These are phyloP conservation scores for Termitomyces sp. DNA, from an alignment of 768 basidiomycete species.

Conservation along the genomic window DNA sequence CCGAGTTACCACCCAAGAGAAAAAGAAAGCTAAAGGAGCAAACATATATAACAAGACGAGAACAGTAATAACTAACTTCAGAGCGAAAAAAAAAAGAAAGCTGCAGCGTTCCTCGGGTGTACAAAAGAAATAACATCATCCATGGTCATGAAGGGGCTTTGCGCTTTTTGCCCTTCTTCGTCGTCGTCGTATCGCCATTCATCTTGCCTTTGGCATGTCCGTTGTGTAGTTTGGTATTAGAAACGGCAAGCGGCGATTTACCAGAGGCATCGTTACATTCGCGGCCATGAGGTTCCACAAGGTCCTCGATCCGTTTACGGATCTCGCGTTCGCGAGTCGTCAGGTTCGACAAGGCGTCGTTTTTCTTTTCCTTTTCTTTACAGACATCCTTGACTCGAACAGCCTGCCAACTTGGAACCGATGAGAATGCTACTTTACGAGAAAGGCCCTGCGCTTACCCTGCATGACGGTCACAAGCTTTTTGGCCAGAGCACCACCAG, in stretches of 20 bases:
- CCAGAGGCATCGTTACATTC: conserved; percentile 27
- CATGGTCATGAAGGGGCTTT: conserved; percentile 32
- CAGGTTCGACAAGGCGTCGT: conserved; percentile 57
- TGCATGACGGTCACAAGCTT: conserved; percentile 72
- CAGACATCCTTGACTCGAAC: conserved; percentile 66
- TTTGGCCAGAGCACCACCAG: conserved; percentile 79
- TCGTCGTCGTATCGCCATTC: conserved; percentile 39
- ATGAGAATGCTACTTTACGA: neutral
- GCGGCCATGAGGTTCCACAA: conserved; percentile 44
- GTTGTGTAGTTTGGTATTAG: conserved; percentile 37
- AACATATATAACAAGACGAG: conserved; percentile 4
- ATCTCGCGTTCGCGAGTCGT: conserved; percentile 75
- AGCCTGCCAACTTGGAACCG: conserved; percentile 64
- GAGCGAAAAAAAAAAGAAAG: conserved; percentile 4
- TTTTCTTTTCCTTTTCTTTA: conserved; percentile 73
- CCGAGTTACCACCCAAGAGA: conserved; percentile 10
- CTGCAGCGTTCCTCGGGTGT: neutral
- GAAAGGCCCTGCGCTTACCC: conserved; percentile 39
- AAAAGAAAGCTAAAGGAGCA: conserved; percentile 1
- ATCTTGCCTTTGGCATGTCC: conserved; percentile 38
- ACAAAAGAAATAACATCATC: conserved; percentile 17
- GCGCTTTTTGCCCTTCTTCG: conserved; percentile 57
- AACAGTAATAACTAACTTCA: conserved; percentile 5
- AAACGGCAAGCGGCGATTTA: conserved; percentile 27
- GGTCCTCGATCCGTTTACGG: conserved; percentile 71